Evolutionary conservation across 257 asterid genomes (phyloP).

Genomic region (Solanum bukasovii): DNA sequence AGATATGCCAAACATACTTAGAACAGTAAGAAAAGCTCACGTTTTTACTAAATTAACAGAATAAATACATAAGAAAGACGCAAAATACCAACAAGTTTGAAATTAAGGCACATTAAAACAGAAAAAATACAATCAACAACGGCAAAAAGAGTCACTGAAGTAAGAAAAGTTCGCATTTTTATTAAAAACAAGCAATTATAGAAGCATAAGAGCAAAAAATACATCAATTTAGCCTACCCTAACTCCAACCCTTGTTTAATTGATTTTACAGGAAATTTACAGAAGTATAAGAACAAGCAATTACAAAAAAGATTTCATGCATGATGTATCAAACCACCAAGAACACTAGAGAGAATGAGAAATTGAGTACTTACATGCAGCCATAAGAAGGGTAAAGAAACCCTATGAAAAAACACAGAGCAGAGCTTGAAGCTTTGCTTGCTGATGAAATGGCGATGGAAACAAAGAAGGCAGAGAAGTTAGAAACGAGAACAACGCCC

Average conservation of each 20-base stretch:
- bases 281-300: background rate
- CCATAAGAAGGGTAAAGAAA: background rate
- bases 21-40: background rate
- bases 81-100: background rate
- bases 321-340: background rate
- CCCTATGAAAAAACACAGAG: background rate
- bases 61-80: background rate
- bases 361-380: background rate
- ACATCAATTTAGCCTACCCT: background rate
- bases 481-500: background rate
- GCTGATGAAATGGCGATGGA: background rate
- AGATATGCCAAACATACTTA: background rate
- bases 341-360: background rate
- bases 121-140: background rate
- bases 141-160: background rate
- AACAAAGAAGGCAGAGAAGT: background rate
- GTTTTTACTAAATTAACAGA: background rate
- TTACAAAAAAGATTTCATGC: background rate
- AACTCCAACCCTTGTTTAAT: background rate
- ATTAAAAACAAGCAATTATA: background rate
- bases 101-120: background rate
- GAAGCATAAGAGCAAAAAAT: background rate
- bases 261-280: too few species aligned
- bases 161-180: background rate
- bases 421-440: background rate